These are phyloP conservation scores for Xylona heveae DNA, from an alignment of 495 filamentous ascomycete genomes.

Conservation along the genomic window DNA sequence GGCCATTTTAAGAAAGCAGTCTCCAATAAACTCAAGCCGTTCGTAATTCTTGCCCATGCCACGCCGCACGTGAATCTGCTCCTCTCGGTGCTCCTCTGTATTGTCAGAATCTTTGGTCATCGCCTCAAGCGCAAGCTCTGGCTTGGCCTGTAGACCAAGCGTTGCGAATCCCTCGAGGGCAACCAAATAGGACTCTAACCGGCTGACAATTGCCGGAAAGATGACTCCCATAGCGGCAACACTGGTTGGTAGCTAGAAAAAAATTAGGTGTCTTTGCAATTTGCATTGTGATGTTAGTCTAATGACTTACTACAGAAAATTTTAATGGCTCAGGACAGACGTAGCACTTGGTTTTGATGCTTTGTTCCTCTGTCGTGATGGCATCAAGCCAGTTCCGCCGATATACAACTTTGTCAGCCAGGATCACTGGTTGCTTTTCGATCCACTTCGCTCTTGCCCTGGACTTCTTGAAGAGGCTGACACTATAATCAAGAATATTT, in stretches of 20 bases:
- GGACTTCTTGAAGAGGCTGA: constrained; percentile 34
- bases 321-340: constrained; percentile 42
- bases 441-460: constrained; percentile 23
- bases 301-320: constrained; percentile 48
- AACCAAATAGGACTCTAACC: constrained; percentile 65
- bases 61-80: constrained; percentile 52
- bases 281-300: not conserved
- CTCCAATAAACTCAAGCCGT: constrained; percentile 81
- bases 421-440: constrained; percentile 54
- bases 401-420: constrained; percentile 47
- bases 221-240: constrained; percentile 27
- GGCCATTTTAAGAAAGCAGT: constrained; percentile 89
- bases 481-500: constrained; percentile 43
- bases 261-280: constrained; percentile 41
- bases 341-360: constrained; percentile 16
- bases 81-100: constrained; percentile 48
- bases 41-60: constrained; percentile 98
- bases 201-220: constrained; percentile 67
- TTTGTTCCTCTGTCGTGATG: constrained; percentile 27
- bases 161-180: constrained; percentile 48
- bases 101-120: constrained; percentile 93
- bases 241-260: constrained; percentile 28
- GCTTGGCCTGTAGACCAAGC: constrained; percentile 34
- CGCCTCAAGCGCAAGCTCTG: constrained; percentile 63
- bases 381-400: constrained; percentile 66